A percentile compares a stretch with the other conserved stretches of the same genome.
Conservation (phyloP, 441 rosid genomes). For the Mallotus japonicus region DNA sequence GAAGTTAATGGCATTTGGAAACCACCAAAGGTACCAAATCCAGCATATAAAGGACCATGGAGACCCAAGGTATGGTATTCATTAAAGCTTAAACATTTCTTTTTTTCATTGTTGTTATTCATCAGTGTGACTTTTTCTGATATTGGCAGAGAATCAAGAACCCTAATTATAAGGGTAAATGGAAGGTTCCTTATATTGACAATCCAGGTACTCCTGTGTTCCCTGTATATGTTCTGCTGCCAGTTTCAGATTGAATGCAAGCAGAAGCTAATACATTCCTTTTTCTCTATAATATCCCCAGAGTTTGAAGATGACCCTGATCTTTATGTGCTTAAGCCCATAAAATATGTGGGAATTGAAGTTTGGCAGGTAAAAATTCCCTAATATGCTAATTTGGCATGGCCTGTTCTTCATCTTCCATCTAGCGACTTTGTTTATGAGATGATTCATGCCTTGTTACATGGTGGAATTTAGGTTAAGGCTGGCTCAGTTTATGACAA, state of each 20-base stretch:
- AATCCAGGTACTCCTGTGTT: constrained; percentile 61
- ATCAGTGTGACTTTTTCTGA: not conserved
- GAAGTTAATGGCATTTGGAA: constrained; percentile 82
- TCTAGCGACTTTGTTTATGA: not conserved
- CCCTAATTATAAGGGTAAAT: constrained; percentile 85
- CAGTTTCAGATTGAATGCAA: not conserved
- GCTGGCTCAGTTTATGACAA: constrained; percentile 88
- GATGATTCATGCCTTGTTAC: not conserved
- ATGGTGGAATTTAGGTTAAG: constrained; percentile 55
- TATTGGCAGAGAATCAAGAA: constrained; percentile 75
- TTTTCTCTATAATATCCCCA: constrained; percentile 24
- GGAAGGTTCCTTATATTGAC: constrained; percentile 88
- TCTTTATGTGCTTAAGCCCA: constrained; percentile 82
- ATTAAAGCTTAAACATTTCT: constrained; percentile 5
- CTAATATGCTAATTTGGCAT: not conserved
- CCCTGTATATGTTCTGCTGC: not conserved
- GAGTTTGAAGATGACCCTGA: constrained; percentile 99
- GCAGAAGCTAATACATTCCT: constrained; percentile 3
- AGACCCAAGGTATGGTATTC: constrained; percentile 57
- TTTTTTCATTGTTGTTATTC: not conserved
- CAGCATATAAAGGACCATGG: constrained; percentile 91
- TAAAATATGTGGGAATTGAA: constrained; percentile 79
- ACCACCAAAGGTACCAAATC: constrained; percentile 76
- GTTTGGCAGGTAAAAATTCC: constrained; percentile 73
- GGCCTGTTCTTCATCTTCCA: constrained; percentile 1